A percentile compares a stretch with the other conserved stretches of the same genome.
Evolutionary conservation across 345 rosid species (phyloP).

Genomic region (Arabidopsis suecica): DNA sequence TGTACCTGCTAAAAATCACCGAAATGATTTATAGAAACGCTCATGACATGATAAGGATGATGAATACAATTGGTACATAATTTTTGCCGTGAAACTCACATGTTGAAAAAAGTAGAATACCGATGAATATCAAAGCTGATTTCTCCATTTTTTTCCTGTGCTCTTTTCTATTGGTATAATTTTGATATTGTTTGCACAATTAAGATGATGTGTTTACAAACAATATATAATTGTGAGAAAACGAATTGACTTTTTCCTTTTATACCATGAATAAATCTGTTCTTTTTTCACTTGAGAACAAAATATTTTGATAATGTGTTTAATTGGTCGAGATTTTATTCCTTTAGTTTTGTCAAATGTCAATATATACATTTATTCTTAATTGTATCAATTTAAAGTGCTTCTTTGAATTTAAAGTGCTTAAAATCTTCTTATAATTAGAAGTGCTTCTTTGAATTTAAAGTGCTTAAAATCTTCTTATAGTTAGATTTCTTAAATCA

Average conservation of each 20-base stretch:
- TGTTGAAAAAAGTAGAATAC: conserved; percentile 27
- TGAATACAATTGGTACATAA: neutral
- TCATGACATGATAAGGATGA: neutral
- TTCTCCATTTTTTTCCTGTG: conserved; percentile 16
- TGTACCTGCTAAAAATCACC: conserved; percentile 3
- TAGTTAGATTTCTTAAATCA: too few species aligned
- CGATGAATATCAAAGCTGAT: conserved; percentile 22
- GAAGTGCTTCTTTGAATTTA: neutral
- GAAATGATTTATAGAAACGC: neutral
- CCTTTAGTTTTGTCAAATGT: neutral
- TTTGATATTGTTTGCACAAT: neutral
- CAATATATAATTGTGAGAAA: neutral
- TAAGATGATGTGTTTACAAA: too few species aligned
- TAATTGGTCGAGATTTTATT: neutral
- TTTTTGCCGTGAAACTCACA: conserved; percentile 1
- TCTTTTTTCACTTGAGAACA: neutral
- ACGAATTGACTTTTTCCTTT: neutral
- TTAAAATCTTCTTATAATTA: neutral
- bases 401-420: neutral
- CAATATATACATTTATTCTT: neutral
- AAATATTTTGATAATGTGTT: neutral
- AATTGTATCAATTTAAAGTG: too few species aligned
- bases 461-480: neutral
- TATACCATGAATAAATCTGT: neutral
- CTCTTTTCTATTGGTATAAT: neutral